Evolutionary conservation across 1,284 basidiomycete genomes (phyloP).

Genomic region (Singerocomus inundabilis): DNA sequence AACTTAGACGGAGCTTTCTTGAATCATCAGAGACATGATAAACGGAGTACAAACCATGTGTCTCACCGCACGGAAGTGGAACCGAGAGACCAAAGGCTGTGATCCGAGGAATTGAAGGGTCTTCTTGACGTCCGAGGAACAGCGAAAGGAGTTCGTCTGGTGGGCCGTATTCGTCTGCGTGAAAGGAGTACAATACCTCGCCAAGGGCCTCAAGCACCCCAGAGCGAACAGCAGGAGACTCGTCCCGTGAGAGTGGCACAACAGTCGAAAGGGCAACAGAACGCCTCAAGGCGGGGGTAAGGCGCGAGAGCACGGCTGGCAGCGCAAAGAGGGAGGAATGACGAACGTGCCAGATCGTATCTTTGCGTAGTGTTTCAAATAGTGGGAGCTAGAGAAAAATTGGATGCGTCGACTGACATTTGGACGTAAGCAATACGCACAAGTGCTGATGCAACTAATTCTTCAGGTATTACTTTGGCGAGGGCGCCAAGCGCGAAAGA

Average conservation of each 20-base stretch:
- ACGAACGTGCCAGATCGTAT: slow-evolving; percentile 81
- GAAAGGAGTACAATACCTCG: slow-evolving; percentile 88
- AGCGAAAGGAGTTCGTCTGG: slow-evolving; percentile 80
- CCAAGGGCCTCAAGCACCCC: slow-evolving; percentile 89
- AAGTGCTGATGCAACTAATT: slow-evolving; percentile 62
- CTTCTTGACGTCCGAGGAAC: slow-evolving; percentile 64
- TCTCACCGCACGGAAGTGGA: slow-evolving; percentile 23
- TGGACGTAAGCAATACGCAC: slow-evolving; percentile 44
- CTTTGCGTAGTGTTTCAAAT: slow-evolving; percentile 70
- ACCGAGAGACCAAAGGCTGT: slow-evolving; percentile 5
- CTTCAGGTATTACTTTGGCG: slow-evolving; percentile 79
- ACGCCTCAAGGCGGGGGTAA: slow-evolving; percentile 55
- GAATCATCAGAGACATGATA: slow-evolving; percentile 12
- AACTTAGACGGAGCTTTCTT: slow-evolving; percentile 28
- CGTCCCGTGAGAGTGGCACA: slow-evolving; percentile 64
- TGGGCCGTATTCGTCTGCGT: slow-evolving; percentile 64
- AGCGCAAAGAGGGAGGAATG: slow-evolving; percentile 88
- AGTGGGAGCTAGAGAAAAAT: slow-evolving; percentile 62
- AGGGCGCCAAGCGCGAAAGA: slow-evolving; percentile 87
- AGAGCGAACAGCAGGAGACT: slow-evolving; percentile 69
- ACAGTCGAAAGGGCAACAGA: slow-evolving; percentile 65
- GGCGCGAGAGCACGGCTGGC: slow-evolving; percentile 73
- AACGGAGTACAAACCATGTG: not conserved
- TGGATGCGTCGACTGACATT: slow-evolving; percentile 3
- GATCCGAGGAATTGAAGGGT: slow-evolving; percentile 32